phyloP scores from a whole-genome alignment of 1,284 basidiomycete species.

The Paramarasmius palmivorus region DNA sequence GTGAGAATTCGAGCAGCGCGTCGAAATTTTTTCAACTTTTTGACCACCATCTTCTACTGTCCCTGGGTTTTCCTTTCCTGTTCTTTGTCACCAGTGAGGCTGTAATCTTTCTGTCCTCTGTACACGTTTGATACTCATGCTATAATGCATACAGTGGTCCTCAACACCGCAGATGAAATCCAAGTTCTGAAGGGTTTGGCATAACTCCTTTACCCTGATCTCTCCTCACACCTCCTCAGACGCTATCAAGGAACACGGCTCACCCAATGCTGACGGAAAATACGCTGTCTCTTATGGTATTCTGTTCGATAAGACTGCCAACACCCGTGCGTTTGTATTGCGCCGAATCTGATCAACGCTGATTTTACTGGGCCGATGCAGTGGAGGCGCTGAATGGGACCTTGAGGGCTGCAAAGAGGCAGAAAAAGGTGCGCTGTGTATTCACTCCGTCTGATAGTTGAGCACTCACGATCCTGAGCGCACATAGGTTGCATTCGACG shows the following conservation, averaged over 20 bases:
- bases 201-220: neutral
- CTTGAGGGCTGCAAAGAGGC: conserved; percentile 42
- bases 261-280: conserved; percentile 34
- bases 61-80: too few species aligned
- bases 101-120: too few species aligned
- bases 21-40: too few species aligned
- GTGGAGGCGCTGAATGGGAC: conserved; percentile 50
- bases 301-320: conserved; percentile 44
- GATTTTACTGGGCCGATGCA: conserved; percentile 15
- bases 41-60: too few species aligned
- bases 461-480: neutral
- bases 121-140: too few species aligned
- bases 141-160: neutral
- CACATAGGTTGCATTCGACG: conserved; percentile 40
- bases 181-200: conserved; percentile 31
- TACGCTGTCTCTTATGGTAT: conserved; percentile 39
- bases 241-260: conserved; percentile 42
- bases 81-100: too few species aligned
- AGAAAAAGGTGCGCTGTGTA: conserved; percentile 37
- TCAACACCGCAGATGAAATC: conserved; percentile 37
- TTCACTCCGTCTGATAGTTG: neutral
- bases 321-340: conserved; percentile 35
- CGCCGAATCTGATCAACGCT: neutral
- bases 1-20: too few species aligned
- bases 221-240: conserved; percentile 19